phyloP scores from a whole-genome alignment of 1,139 yeast species.

The Pichia sp. region DNA sequence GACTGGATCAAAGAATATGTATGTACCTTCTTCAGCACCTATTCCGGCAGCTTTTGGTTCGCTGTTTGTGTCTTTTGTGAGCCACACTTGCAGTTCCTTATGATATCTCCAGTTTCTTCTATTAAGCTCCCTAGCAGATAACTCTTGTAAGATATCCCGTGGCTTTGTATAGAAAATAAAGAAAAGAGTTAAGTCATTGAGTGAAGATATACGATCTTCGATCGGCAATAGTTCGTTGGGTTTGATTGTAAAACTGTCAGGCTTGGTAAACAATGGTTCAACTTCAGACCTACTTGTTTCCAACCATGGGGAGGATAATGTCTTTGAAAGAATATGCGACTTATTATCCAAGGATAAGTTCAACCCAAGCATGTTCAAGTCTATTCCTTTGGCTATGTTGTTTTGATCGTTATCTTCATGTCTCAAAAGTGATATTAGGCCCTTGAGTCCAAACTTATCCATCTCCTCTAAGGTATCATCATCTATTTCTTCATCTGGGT shows the following conservation, averaged over 20 bases:
- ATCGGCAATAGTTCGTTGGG: conserved; percentile 38
- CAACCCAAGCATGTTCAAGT: conserved; percentile 68
- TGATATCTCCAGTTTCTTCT: conserved; percentile 96
- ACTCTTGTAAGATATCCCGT: conserved; percentile 86
- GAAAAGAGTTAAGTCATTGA: conserved; percentile 89
- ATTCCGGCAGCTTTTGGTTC: conserved; percentile 88
- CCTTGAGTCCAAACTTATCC: conserved; percentile 71
- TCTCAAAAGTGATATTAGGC: conserved; percentile 61
- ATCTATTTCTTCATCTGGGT: conserved; percentile 4
- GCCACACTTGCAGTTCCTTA: conserved; percentile 92
- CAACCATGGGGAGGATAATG: conserved; percentile 91
- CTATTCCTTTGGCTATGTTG: conserved; percentile 79
- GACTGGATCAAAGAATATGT: conserved; percentile 92
- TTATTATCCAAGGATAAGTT: conserved; percentile 44
- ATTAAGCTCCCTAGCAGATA: conserved; percentile 82
- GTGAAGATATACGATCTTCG: conserved; percentile 68
- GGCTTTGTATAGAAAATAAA: conserved; percentile 94
- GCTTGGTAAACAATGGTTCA: conserved; percentile 72
- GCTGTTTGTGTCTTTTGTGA: conserved; percentile 86
- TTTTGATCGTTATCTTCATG: conserved; percentile 66
- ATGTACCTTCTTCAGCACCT: conserved; percentile 91
- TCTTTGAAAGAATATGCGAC: conserved; percentile 52
- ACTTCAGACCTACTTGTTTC: conserved; percentile 88
- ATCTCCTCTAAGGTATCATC: conserved; percentile 26
- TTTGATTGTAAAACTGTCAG: conserved; percentile 51